Evolutionary conservation across 768 basidiomycete genomes (phyloP).

Genomic region (Hericium coralloides): DNA sequence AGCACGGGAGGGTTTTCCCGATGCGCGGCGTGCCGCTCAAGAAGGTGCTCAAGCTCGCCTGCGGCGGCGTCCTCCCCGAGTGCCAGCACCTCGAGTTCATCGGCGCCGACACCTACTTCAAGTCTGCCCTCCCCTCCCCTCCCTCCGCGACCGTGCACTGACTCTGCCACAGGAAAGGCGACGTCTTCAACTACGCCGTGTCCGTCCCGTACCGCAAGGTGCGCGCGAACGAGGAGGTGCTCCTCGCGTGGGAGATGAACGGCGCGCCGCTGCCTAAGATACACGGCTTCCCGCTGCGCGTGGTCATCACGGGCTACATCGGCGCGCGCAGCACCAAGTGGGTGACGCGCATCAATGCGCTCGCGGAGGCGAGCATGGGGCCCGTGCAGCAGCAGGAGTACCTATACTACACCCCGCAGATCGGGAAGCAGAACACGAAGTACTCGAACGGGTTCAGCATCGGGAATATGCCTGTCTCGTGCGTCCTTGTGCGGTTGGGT

Average conservation of each 20-base stretch:
- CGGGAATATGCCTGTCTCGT: slow-evolving; percentile 52
- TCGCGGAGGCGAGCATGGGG: slow-evolving; percentile 38
- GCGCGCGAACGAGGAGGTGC: slow-evolving; percentile 35
- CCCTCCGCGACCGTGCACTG: background rate
- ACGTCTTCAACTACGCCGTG: slow-evolving; percentile 36
- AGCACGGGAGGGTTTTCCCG: too few relatives aligned
- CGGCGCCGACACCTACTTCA: slow-evolving; percentile 51
- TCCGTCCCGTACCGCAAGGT: slow-evolving; percentile 42
- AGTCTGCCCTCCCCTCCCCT: slow-evolving; percentile 21
- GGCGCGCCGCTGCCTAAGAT: slow-evolving; percentile 39
- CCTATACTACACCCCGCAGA: slow-evolving; percentile 42
- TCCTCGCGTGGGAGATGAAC: slow-evolving; percentile 49
- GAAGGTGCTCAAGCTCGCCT: slow-evolving; percentile 43
- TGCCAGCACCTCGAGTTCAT: slow-evolving; percentile 46
- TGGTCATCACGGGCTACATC: slow-evolving; percentile 45
- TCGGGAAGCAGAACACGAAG: slow-evolving; percentile 43
- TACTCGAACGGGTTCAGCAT: slow-evolving; percentile 50
- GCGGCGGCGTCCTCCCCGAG: slow-evolving; percentile 39
- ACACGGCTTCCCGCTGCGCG: slow-evolving; percentile 41
- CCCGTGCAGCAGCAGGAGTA: slow-evolving; percentile 48
- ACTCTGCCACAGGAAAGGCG: slow-evolving; percentile 21
- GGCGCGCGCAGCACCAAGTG: slow-evolving; percentile 47
- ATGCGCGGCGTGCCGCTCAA: slow-evolving; percentile 45
- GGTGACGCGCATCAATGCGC: slow-evolving; percentile 43
- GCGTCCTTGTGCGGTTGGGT: slow-evolving; percentile 15